phyloP scores from a whole-genome alignment of 2,329 filamentous ascomycete genomes.

The Cladophialophora bantiana region DNA sequence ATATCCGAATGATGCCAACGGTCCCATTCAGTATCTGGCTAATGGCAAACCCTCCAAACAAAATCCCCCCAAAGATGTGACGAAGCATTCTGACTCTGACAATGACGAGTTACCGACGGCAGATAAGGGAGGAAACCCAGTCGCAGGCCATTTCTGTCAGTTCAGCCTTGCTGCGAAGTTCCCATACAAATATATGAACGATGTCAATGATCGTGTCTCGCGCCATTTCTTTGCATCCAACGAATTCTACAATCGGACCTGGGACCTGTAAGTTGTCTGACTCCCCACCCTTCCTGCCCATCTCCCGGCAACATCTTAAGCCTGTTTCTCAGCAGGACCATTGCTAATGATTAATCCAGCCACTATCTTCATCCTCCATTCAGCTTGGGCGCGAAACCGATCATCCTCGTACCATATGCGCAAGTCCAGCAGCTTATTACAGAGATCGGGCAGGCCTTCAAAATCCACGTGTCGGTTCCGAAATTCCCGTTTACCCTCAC shows the following conservation, averaged over 20 bases:
- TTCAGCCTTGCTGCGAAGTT: slow-evolving; percentile 50
- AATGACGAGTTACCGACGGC: slow-evolving; percentile 21
- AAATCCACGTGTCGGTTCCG: slow-evolving; percentile 67
- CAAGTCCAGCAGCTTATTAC: slow-evolving; percentile 72
- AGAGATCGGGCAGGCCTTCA: slow-evolving; percentile 66
- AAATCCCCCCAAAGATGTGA: background rate
- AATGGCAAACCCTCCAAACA: slow-evolving; percentile 22
- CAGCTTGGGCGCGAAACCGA: slow-evolving; percentile 57
- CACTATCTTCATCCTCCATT: slow-evolving; percentile 70
- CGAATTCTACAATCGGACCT: slow-evolving; percentile 63
- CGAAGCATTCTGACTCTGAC: slow-evolving; percentile 4
- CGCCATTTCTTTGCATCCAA: slow-evolving; percentile 50
- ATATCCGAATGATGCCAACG: slow-evolving; percentile 10
- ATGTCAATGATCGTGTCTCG: slow-evolving; percentile 46
- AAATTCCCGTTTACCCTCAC: slow-evolving; percentile 64
- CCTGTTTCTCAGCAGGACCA: background rate
- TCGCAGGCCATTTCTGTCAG: slow-evolving; percentile 48
- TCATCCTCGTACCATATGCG: slow-evolving; percentile 70
- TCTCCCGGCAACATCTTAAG: too few relatives aligned
- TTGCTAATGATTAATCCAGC: slow-evolving; percentile 49
- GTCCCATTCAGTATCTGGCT: slow-evolving; percentile 15
- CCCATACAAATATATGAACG: slow-evolving; percentile 52
- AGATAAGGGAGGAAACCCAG: slow-evolving; percentile 30
- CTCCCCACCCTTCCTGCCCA: background rate
- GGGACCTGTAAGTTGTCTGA: slow-evolving; percentile 74